Percentiles rank a stretch among this genome's conserved stretches.
Evolutionary conservation across 331 rosid genomes (phyloP).

Genomic region (Phaseolus coccineus): DNA sequence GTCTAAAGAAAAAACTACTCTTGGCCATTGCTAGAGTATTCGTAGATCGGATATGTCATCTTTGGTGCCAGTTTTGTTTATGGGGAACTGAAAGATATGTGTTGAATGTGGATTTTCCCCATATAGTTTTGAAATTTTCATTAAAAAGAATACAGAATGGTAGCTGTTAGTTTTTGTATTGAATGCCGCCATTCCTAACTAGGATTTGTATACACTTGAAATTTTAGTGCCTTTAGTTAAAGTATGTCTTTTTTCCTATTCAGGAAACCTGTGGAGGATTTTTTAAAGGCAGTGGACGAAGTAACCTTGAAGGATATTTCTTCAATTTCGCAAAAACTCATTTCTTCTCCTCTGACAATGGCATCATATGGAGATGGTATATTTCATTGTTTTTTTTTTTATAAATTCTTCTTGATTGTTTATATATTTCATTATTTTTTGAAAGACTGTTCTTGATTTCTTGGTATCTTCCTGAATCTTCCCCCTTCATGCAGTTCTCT

Average conservation of each 20-base stretch:
- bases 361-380: slow-evolving; percentile 94
- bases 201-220: slow-evolving; percentile 22
- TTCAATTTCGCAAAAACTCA: slow-evolving; percentile 75
- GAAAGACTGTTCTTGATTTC: neutral
- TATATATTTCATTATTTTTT: slow-evolving; percentile 24
- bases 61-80: no score
- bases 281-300: slow-evolving; percentile 83
- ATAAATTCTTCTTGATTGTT: slow-evolving; percentile 1
- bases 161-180: no score
- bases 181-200: slow-evolving; percentile 1
- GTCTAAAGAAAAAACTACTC: neutral
- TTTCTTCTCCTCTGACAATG: slow-evolving; percentile 91
- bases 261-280: slow-evolving; percentile 81
- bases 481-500: slow-evolving; percentile 67
- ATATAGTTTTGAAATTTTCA: neutral
- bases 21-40: no score
- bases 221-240: slow-evolving; percentile 9
- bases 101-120: no score
- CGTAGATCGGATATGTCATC: no score
- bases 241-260: slow-evolving; percentile 17
- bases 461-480: neutral
- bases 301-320: slow-evolving; percentile 70
- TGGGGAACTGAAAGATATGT: no score
- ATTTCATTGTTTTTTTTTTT: slow-evolving; percentile 12
- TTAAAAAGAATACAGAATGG: no score